Evolutionary conservation across 2,329 filamentous ascomycete genomes (phyloP), one percentile per base, ranked within the genome.

Genomic region (Stagonosporopsis tanaceti): DNA sequence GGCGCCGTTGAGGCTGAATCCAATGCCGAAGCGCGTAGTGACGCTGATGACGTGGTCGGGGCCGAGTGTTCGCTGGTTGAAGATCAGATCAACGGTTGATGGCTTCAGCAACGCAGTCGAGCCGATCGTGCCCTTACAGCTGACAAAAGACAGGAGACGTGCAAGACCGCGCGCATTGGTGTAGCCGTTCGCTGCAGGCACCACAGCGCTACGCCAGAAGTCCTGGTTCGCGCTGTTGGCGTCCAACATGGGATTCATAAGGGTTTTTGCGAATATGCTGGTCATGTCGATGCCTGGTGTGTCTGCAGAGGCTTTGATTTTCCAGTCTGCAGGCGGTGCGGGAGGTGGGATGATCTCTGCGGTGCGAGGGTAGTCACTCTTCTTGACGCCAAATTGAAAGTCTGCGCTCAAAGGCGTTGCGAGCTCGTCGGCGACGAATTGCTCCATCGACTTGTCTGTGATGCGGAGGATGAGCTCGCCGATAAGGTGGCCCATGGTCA

Each of bases 371-470:
- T 53, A 56, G 20, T 66, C 57, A 1, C 51, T 28, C 4, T 55
- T 30, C 3, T 48, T 38, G 4, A 44, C 61, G 32, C 65, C 65
- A 3, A 66, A 53, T 11, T 57, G 51, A 39, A 63, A 64, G 35
- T 65, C 65, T 2, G 69, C 63, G 68, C 50, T 55, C 63, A 71
- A 32, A 88, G 88, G 75, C 81, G 87, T 25, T 89, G 86, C 75
- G 85, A 88, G 65, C 79, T 96, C 68, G 96, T 92, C 80, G 6
- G 24, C 4, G 3, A 67, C 53, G 22, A 64, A 64, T 4, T 61
- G 37, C 1, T 37, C 11, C 6, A 67, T 24, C 0, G 59, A 17
- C 9, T 61, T 52, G 1, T 55, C 50, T 1, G 60, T 61, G 1
- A 63, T 51, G 25, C 60, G 59, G 2, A 37, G 46, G 8, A 60